Evolutionary conservation across 1,284 basidiomycete species (phyloP).

Genomic region (Amylostereum chailletii): DNA sequence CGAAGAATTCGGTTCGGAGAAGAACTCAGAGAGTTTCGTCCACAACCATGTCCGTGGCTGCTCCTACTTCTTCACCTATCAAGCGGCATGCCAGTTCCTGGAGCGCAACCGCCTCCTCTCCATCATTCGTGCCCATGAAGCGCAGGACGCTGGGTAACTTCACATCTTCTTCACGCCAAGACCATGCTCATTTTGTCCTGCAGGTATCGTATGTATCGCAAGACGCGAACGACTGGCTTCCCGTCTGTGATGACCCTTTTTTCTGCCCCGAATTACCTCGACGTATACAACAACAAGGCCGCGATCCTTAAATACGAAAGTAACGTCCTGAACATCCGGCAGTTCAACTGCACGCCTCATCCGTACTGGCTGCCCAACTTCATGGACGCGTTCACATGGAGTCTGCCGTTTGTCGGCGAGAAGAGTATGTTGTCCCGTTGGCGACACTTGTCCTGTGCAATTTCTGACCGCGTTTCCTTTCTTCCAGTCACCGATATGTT

Average conservation of each 20-base stretch:
- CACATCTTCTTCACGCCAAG: neutral
- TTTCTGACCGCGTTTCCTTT: neutral
- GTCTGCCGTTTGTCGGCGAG: constrained; percentile 86
- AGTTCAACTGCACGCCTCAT: constrained; percentile 94
- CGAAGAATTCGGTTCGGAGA: constrained; percentile 91
- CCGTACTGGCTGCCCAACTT: constrained; percentile 94
- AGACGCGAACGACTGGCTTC: constrained; percentile 88
- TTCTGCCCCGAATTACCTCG: constrained; percentile 92
- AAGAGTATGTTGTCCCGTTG: constrained; percentile 63
- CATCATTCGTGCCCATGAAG: constrained; percentile 92
- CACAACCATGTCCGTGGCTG: constrained; percentile 96
- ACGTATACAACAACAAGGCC: constrained; percentile 96
- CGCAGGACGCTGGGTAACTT: constrained; percentile 84
- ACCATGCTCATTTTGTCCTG: neutral
- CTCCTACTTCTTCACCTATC: constrained; percentile 95
- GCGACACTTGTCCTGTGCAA: neutral
- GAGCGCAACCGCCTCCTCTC: constrained; percentile 92
- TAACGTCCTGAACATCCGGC: constrained; percentile 93
- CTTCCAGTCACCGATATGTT: constrained; percentile 87
- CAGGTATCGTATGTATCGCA: constrained; percentile 94
- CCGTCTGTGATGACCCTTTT: constrained; percentile 98
- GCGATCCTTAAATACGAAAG: constrained; percentile 95
- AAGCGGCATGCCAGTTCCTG: constrained; percentile 88
- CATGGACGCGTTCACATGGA: constrained; percentile 93
- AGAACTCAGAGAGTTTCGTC: constrained; percentile 77